Conservation (phyloP, 129 eudicot species). For the Flaveria ramosissima region DNA sequence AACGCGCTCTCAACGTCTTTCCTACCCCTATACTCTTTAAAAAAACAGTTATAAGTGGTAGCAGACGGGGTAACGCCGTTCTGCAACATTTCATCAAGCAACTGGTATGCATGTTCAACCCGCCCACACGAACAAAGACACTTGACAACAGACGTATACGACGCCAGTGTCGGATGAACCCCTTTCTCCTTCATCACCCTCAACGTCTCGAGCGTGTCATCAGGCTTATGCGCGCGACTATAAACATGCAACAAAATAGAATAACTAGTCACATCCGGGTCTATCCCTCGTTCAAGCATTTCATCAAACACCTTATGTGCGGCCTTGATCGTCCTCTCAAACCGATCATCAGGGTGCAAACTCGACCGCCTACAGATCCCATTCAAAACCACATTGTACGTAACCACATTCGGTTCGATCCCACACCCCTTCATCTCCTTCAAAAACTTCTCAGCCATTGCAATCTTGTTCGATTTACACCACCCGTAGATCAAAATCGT, state of each 20-base stretch:
- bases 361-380: constrained; percentile 86
- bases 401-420: constrained; percentile 83
- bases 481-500: constrained; percentile 73
- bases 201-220: constrained; percentile 57
- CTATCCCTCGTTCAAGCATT: constrained; percentile 74
- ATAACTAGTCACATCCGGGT: constrained; percentile 91
- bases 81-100: constrained; percentile 65
- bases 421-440: constrained; percentile 71
- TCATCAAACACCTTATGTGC: constrained; percentile 76
- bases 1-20: constrained; percentile 75
- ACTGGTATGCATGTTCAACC: constrained; percentile 55
- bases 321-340: constrained; percentile 55
- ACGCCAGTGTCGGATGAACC: constrained; percentile 56
- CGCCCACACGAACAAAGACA: constrained; percentile 88
- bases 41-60: constrained; percentile 79
- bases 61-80: constrained; percentile 72
- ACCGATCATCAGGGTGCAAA: constrained; percentile 79
- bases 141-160: constrained; percentile 79
- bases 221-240: constrained; percentile 95
- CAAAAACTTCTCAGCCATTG: constrained; percentile 69
- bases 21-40: constrained; percentile 82
- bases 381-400: constrained; percentile 78
- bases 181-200: constrained; percentile 73
- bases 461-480: constrained; percentile 52
- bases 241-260: constrained; percentile 88